Base-by-base conservation (phyloP, 2,329 filamentous ascomycete species). In the Orbilia javanica region DNA sequence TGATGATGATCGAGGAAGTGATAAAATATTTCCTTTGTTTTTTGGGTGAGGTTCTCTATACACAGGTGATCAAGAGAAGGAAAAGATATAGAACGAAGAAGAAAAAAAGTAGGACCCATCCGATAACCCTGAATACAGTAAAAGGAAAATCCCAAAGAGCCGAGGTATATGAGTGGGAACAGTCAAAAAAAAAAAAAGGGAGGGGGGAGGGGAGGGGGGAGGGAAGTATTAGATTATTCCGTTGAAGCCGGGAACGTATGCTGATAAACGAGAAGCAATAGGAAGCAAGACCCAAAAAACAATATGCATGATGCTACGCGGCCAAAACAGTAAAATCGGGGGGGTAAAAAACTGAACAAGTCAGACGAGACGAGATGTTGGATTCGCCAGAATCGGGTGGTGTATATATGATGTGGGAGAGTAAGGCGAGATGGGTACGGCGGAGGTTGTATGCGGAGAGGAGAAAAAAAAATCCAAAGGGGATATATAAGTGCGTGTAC, bases 81-180 rank as follows among this genome's bases (percentile, higher is more conserved):
- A 53, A 57, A 60, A 70, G 46, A 62, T 66, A 69, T 42, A 52
- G 60, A 63, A 70, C 44, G 39, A 73, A 67, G 31, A 50, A 31
- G 39, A 50, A 63, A 29, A 42, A 50, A 64, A 55, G 18, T 44
- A 44, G 60, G 42, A 42, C 55, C 55, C 68, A 71, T 48, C 50
- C 67, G 34, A 71, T 73, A 48, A 75, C 76, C 48, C 79, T 63
- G 55, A 60, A 57, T 42, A 60, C 55, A 39, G 55, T 60, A 80
- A 78, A 80, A 81, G 66, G 75, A 79, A 78, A 73, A 72, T 50
- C 74, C 71, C 55, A 71, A 70, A 67, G 72, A 57, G 75, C 71
- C 69, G 52, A 65, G 53, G 57, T 68, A 53, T 48, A 73, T 69
- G 62, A 69, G 27, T 18, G 52, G 27, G 46, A 46, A 46, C 42